Evolutionary conservation across 225 moss, liverwort and hornwort species (phyloP).

Genomic region (Sphagnum contortum): DNA sequence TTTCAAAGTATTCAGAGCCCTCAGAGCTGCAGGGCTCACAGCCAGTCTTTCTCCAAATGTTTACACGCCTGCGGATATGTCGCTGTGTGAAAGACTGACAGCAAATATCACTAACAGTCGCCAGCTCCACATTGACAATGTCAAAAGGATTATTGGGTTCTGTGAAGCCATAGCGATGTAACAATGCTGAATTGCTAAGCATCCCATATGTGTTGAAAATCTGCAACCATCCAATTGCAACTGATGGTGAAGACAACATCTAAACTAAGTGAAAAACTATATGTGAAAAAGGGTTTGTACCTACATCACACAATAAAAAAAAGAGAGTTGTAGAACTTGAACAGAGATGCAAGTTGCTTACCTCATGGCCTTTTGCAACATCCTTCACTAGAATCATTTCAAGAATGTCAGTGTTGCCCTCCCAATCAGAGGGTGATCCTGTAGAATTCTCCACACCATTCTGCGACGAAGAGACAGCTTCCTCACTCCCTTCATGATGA

Average conservation of each 20-base stretch:
- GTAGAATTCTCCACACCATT: conserved; percentile 11
- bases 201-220: conserved; percentile 80
- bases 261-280: background rate
- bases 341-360: too few species aligned
- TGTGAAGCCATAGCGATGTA: conserved; percentile 82
- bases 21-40: conserved; percentile 49
- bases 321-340: too few species aligned
- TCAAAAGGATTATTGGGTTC: conserved; percentile 79
- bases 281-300: too few species aligned
- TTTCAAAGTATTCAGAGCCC: conserved; percentile 68
- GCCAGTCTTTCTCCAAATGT: conserved; percentile 56
- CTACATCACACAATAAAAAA: too few species aligned
- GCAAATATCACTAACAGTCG: conserved; percentile 37
- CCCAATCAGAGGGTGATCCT: conserved; percentile 20
- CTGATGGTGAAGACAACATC: background rate
- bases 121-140: conserved; percentile 66
- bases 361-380: conserved; percentile 59
- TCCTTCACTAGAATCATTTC: conserved; percentile 83
- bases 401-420: conserved; percentile 50
- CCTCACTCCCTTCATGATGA: background rate
- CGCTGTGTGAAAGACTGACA: conserved; percentile 36
- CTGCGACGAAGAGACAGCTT: background rate
- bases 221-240: conserved; percentile 20
- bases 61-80: conserved; percentile 48
- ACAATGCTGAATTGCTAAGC: conserved; percentile 70